phyloP scores from a whole-genome alignment of 805 yeast genomes.

The Starmerella ratchasimensis region DNA sequence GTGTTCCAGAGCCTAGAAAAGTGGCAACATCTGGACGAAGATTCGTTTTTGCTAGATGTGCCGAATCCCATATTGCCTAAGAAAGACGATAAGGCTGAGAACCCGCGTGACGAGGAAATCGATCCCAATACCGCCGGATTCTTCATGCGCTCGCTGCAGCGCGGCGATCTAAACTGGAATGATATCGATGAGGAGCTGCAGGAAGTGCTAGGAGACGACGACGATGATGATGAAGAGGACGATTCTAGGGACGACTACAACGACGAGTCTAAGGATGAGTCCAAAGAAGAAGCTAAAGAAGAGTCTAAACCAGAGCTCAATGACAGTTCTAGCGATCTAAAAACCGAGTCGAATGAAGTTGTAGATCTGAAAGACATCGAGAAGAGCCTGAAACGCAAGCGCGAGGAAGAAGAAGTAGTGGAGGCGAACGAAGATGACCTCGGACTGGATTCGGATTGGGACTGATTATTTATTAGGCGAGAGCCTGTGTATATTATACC shows the following conservation, averaged over 20 bases:
- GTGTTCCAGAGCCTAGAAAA: constrained; percentile 66
- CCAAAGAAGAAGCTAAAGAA: neutral
- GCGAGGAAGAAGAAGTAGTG: too few relatives aligned
- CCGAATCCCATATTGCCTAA: constrained; percentile 32
- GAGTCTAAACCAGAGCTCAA: neutral
- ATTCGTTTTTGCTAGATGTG: constrained; percentile 41
- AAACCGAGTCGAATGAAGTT: neutral
- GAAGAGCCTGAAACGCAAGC: constrained; percentile 5
- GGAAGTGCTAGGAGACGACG: constrained; percentile 32
- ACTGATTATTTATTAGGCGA: too few relatives aligned
- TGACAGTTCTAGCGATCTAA: neutral
- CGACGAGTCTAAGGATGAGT: constrained; percentile 1
- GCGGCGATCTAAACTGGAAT: constrained; percentile 33
- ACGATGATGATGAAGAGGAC: constrained; percentile 18
- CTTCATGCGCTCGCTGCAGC: constrained; percentile 22
- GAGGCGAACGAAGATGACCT: constrained; percentile 13
- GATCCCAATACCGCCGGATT: constrained; percentile 34
- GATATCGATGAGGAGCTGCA: constrained; percentile 44
- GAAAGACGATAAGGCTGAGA: constrained; percentile 29
- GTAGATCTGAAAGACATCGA: neutral
- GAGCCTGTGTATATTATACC: too few relatives aligned
- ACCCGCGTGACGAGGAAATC: constrained; percentile 32
- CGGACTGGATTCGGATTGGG: constrained; percentile 17
- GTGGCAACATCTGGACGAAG: constrained; percentile 62
- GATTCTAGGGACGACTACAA: constrained; percentile 1